Percentiles rank a stretch among this genome's conserved stretches.
Evolutionary conservation across 2,329 filamentous ascomycete species (phyloP).

Genomic region (Lecanicillium sp.): DNA sequence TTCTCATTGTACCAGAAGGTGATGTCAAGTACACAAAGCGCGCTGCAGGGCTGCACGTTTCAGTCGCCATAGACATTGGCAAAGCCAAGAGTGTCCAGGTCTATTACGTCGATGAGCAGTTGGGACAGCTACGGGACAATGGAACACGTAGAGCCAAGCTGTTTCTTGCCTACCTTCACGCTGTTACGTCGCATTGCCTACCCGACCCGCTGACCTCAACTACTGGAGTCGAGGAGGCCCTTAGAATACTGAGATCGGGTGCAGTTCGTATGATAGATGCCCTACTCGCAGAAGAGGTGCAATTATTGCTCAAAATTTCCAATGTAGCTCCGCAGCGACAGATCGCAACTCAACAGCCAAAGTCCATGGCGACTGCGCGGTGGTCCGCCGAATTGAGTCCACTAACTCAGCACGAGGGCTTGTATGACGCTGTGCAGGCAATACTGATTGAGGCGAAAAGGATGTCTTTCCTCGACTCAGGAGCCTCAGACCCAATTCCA

Average conservation of each 20-base stretch:
- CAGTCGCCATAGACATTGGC: not conserved
- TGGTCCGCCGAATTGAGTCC: no score
- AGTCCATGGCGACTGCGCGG: no score
- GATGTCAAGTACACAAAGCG: not conserved
- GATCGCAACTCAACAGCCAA: no score
- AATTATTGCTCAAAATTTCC: not conserved
- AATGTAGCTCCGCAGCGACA: not conserved
- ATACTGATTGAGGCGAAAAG: no score
- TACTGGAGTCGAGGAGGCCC: conserved; percentile 45
- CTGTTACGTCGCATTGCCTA: conserved; percentile 40
- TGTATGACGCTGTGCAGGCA: no score
- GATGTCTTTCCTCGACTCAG: no score
- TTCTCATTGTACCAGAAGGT: not conserved
- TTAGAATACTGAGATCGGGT: conserved; percentile 37
- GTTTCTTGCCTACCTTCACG: conserved; percentile 40
- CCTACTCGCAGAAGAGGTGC: not conserved
- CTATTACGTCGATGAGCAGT: not conserved
- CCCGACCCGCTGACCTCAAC: conserved; percentile 36
- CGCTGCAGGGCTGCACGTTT: no score
- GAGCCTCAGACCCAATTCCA: no score
- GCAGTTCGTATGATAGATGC: conserved; percentile 30
- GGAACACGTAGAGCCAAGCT: conserved; percentile 43
- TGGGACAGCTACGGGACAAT: conserved; percentile 31
- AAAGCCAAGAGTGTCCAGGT: not conserved
- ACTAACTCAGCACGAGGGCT: no score